These are phyloP conservation scores for Filosporella fistucella DNA, from an alignment of 495 filamentous ascomycete genomes.

Conservation along the genomic window DNA sequence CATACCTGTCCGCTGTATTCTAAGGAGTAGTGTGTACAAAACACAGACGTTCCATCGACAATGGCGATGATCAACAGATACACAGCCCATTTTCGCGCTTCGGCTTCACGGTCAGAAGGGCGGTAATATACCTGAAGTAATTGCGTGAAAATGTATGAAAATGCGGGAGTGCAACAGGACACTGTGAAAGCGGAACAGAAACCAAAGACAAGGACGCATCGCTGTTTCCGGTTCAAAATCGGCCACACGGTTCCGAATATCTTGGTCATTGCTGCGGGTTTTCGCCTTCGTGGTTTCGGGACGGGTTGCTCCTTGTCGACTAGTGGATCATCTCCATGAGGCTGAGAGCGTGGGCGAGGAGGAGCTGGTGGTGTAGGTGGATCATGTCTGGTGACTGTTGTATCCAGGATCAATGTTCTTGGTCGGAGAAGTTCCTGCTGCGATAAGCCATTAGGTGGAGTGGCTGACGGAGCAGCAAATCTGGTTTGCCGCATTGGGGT, in stretches of 20 bases:
- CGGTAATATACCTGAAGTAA: slow-evolving; percentile 68
- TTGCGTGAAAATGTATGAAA: slow-evolving; percentile 72
- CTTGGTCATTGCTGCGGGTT: slow-evolving; percentile 37
- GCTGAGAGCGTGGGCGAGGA: too few relatives aligned
- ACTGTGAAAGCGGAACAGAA: slow-evolving; percentile 57
- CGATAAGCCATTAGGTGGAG: too few relatives aligned
- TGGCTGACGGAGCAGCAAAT: too few relatives aligned
- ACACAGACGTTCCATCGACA: slow-evolving; percentile 59
- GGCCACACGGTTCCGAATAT: slow-evolving; percentile 79
- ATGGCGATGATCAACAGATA: slow-evolving; percentile 64
- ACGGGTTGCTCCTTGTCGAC: too few relatives aligned
- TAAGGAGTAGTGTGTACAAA: slow-evolving; percentile 62
- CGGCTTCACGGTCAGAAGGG: slow-evolving; percentile 31
- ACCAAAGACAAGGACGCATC: slow-evolving; percentile 54
- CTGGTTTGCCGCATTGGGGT: too few relatives aligned
- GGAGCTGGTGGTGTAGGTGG: too few relatives aligned
- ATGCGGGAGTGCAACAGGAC: slow-evolving; percentile 67
- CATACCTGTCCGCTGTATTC: slow-evolving; percentile 72
- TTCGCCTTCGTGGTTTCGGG: slow-evolving; percentile 11
- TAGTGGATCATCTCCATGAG: too few relatives aligned
- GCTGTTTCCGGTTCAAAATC: slow-evolving; percentile 44
- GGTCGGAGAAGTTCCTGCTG: too few relatives aligned
- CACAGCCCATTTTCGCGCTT: slow-evolving; percentile 62
- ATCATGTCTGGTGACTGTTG: too few relatives aligned
- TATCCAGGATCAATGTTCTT: too few relatives aligned